These are phyloP conservation scores for Phytophthora pluvialis DNA, from an alignment of 352 stramenopile genomes.

Conservation along the genomic window DNA sequence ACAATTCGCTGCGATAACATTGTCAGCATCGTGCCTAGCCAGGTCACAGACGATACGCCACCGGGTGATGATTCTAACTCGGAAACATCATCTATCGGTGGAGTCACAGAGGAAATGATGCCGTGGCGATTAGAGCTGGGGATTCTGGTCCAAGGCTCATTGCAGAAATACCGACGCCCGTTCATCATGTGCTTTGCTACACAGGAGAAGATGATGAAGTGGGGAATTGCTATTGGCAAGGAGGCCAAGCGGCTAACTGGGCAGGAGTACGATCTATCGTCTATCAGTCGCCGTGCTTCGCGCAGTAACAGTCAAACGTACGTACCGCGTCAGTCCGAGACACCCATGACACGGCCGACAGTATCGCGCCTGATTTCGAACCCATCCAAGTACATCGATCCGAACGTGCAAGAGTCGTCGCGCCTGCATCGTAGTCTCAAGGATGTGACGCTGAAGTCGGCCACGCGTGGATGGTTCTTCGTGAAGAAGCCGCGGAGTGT, in stretches of 20 bases:
- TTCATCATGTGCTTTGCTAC: slow-evolving; percentile 82
- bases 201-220: slow-evolving; percentile 90
- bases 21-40: slow-evolving; percentile 78
- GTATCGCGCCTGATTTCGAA: slow-evolving; percentile 84
- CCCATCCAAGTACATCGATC: slow-evolving; percentile 75
- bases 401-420: slow-evolving; percentile 52
- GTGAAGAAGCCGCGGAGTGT: slow-evolving; percentile 74
- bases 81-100: slow-evolving; percentile 27
- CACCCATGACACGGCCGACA: slow-evolving; percentile 57
- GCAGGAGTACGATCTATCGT: slow-evolving; percentile 84
- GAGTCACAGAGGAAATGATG: slow-evolving; percentile 61
- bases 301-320: slow-evolving; percentile 74
- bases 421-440: slow-evolving; percentile 78
- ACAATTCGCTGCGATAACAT: slow-evolving; percentile 85
- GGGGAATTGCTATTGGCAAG: slow-evolving; percentile 76
- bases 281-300: slow-evolving; percentile 63
- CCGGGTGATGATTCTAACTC: slow-evolving; percentile 11
- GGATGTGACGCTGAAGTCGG: slow-evolving; percentile 71
- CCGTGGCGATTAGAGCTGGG: slow-evolving; percentile 80
- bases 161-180: slow-evolving; percentile 76
- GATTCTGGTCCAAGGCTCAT: slow-evolving; percentile 56
- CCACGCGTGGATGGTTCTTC: slow-evolving; percentile 85
- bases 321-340: slow-evolving; percentile 55
- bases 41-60: slow-evolving; percentile 48
- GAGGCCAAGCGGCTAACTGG: slow-evolving; percentile 82